Evolutionary conservation across 2,329 filamentous ascomycete genomes (phyloP), one percentile per base, ranked within the genome.

Genomic region (Westerdykella aurantiaca): DNA sequence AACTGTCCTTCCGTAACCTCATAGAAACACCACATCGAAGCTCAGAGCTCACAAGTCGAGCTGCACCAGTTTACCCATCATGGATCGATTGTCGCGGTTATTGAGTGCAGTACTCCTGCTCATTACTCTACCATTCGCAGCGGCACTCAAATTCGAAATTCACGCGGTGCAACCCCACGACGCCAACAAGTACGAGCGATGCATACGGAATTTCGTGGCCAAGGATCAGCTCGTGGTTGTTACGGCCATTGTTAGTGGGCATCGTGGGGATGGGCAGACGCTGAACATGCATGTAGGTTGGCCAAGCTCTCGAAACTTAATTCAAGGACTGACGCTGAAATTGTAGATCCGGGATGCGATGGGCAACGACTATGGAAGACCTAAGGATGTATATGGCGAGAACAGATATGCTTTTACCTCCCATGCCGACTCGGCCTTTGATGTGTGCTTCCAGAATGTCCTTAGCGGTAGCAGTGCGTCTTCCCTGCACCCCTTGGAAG

Each of bases 181-280:
- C 58, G 74, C 75, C 49, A 69, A 69, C 37, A 81, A 78, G 61
- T 80, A 83, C 63, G 86, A 91, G 72, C 81, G 91, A 73, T 98
- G 93, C 74, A 86, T 98, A 69, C 82, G 91, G 68, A 98, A 98
- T 75, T 98, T 96, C 69, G 90, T 96, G 54, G 79, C 81, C 49
- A 86, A 82, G 71, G 89, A 96, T 65, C 95, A 93, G 52, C 75
- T 98, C 53, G 93, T 98, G 34, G 91, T 97, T 29, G 91, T 98
- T 42, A 97, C 91, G 45, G 87, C 90, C 43, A 95, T 82, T 47
- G 78, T 95, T 44, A 81, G 84, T 66, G 93, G 93, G n/a, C 73
- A 73, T 55, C 87, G 85, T 71, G 91, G 89, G 46, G 93, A 98
- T 75, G 93, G 93, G 42, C 90, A 95, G 81, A 73, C 80, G 58